Conservation (phyloP, 257 asterid genomes). For the Solanum pimpinellifolium region DNA sequence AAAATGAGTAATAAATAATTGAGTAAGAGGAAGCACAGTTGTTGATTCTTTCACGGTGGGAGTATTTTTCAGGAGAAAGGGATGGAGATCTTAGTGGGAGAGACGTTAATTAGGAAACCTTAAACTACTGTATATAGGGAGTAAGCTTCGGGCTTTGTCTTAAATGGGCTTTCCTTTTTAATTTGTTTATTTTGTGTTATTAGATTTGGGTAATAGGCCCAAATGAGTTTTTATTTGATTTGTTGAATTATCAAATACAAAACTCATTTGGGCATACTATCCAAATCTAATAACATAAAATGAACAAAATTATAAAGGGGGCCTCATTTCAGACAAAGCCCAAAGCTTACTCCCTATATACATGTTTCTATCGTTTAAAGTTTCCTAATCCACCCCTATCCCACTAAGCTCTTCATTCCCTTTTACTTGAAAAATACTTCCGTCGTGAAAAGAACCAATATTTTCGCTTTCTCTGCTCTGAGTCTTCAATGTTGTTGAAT, state of each 20-base stretch:
- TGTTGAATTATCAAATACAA: no score
- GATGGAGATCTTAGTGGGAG: neutral
- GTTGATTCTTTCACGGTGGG: neutral
- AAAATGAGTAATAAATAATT: no score
- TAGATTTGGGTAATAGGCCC: neutral
- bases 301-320: neutral
- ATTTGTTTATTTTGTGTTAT: no score
- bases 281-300: neutral
- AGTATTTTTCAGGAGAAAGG: neutral
- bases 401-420: neutral
- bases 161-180: no score
- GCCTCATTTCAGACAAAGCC: neutral
- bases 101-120: neutral
- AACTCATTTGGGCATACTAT: neutral
- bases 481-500: no score
- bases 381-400: neutral
- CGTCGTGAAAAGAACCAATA: rapidly evolving
- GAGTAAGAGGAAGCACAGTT: neutral
- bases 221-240: no score
- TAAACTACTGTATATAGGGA: neutral
- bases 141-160: neutral
- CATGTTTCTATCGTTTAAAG: neutral
- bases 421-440: no score
- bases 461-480: neutral
- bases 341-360: neutral